Evolutionary conservation across 495 filamentous ascomycete genomes (phyloP), one percentile per base, ranked within the genome.

Genomic region (Tetracladium setigerum): DNA sequence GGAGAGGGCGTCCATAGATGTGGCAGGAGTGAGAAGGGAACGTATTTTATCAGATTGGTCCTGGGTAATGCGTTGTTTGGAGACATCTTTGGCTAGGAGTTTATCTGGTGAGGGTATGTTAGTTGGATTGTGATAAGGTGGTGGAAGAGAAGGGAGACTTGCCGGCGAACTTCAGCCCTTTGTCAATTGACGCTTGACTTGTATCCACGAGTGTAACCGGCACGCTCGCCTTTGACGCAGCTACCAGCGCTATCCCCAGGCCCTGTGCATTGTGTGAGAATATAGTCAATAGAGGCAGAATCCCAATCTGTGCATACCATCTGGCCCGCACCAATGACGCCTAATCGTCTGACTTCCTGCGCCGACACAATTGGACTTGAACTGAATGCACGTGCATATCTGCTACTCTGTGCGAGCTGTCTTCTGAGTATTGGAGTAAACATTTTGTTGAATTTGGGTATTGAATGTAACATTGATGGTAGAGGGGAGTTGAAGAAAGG

Each of bases 321-420:
- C 64, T 97, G 94, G 14, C 94, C 94, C 39, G 91, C 92, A 49
- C 94, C 94, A 56, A 99, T 70, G 27, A 99, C 94, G 47, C 92
- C 92, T 15, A 98, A 69, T 44, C 79, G 83, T 69, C 90, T 94
- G 38, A 97, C 86, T 67, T 89, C 82, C 56, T 80, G 77, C 56
- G 81, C 80, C 52, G 67, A 63, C 38, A 71, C 67, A 27, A 63
- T 62, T 30, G 68, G 56, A 35, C 67, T 72, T 12, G 74, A 71
- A 65, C 74, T 78, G 62, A 81, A 82, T 46, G 59, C 59, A 43
- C 79, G 68, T 32, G 66, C 30, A 30, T 67, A 67, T 44, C 62
- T 56, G 13, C 61, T 50, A 36, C 68, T 54, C 57, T 50, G 44
- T 9, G 44, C 9, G 9, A 56, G 19, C n/a, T 50, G 49, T 18